A percentile compares a stretch with the other conserved stretches of the same genome.
These are phyloP conservation scores for Candida sp. DNA, from an alignment of 1,139 yeast genomes.

Conservation along the genomic window DNA sequence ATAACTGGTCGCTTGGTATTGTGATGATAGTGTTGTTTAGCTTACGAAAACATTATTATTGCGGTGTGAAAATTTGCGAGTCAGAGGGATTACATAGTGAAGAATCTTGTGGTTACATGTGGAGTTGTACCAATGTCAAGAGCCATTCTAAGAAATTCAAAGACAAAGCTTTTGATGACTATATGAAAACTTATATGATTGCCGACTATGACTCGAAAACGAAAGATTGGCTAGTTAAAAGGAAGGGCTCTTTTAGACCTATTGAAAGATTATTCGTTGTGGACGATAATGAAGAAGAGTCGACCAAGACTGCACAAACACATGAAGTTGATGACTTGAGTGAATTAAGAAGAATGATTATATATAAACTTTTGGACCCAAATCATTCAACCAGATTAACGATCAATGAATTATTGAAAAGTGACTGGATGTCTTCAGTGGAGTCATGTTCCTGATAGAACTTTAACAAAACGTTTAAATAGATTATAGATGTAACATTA, in stretches of 20 bases:
- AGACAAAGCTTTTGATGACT: constrained; percentile 30
- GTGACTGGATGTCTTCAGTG: constrained; percentile 52
- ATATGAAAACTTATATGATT: constrained; percentile 19
- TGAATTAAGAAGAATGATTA: constrained; percentile 45
- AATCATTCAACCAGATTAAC: constrained; percentile 47
- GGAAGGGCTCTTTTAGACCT: constrained; percentile 24
- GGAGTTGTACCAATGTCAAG: constrained; percentile 30
- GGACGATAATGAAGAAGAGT: constrained; percentile 35
- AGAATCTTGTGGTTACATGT: constrained; percentile 15
- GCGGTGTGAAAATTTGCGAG: constrained; percentile 8
- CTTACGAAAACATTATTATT: constrained; percentile 24
- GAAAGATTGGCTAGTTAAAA: constrained; percentile 33
- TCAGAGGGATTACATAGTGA: background rate
- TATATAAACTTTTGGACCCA: constrained; percentile 58
- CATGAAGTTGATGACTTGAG: constrained; percentile 13
- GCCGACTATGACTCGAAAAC: constrained; percentile 25
- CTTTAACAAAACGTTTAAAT: background rate
- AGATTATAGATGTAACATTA: background rate
- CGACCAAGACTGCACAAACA: constrained; percentile 21
- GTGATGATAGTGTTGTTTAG: constrained; percentile 33
- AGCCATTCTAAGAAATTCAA: constrained; percentile 14
- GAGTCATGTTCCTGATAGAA: constrained; percentile 29
- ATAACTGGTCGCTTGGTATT: constrained; percentile 70
- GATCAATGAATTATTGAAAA: constrained; percentile 36
- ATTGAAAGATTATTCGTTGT: constrained; percentile 25